Base-by-base conservation (phyloP, 78 protist species). In the Emiliania huxleyi region DNA sequence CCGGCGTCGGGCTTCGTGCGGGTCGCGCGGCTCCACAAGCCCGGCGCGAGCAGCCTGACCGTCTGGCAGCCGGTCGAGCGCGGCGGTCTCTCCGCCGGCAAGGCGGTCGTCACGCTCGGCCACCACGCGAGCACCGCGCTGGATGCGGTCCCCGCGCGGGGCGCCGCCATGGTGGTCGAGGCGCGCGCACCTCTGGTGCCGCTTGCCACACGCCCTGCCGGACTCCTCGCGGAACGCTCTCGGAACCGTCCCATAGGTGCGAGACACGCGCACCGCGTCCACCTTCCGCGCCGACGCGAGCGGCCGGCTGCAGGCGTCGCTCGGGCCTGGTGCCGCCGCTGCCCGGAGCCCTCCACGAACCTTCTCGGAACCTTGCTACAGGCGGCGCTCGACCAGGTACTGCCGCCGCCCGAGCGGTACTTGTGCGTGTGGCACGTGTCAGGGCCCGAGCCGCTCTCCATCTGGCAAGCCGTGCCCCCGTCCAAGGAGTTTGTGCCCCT, bases 401-500 rank as follows among this genome's bases (percentile, higher is more conserved):
- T 71, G 81, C 81, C 81, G 42, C 81, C 81, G 5, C 81, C 81
- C 33, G 37, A 5, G 23, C 81, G 81, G 40, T 71, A n/a, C 81
- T 8, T 4, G 1, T 8, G 15, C 43, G 18, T 37, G 81, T 71
- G 81, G 81, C 5, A 8, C 23, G 21, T 5, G 29, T 12, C 43
- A 22, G 81, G 81, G 42, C 81, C 81, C 19, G 73, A 12, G n/a
- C 26, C 73, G 4, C 81, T 90, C 42, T 46, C 37, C 62, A 83
- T 90, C 6, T 90, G 93, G 93, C 6, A 2, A 22, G 87, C 93
- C 21, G 84, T 90, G 22, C 93, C 93, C 26, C 93, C 93, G 26
- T 37, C 93, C 40, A 1, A 15, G 43, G 93, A 90, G 69, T 90
- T 73, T 22, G 84, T 43, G 12, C 87, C 93, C n/a, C 42, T 90